Percentiles rank a stretch among this genome's conserved stretches.
These are phyloP conservation scores for Pseudisothecium myosuroides DNA, from an alignment of 225 moss, liverwort and hornwort genomes.

Conservation along the genomic window DNA sequence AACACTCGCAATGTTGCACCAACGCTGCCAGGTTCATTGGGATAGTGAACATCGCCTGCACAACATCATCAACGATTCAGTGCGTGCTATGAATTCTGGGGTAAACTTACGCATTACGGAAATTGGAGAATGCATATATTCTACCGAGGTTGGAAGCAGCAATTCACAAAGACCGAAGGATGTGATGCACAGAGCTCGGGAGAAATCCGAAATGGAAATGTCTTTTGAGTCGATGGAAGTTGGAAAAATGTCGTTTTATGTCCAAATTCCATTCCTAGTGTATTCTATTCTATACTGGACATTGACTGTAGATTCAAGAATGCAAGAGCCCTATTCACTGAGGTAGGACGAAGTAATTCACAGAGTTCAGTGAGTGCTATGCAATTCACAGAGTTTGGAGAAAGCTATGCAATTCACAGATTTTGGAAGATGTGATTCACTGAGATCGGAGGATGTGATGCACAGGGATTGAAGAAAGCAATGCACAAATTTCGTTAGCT, in stretches of 20 bases:
- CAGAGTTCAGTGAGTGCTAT: too few species aligned
- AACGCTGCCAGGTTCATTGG: slow-evolving; percentile 45
- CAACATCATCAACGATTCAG: background rate
- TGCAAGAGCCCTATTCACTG: background rate
- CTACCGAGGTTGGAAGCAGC: background rate
- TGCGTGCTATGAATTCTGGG: background rate
- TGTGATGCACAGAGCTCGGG: background rate
- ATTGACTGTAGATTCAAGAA: background rate
- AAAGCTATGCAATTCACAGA: background rate
- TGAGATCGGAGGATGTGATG: background rate
- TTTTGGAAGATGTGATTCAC: background rate
- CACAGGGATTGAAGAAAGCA: background rate
- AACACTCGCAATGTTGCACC: slow-evolving; percentile 60
- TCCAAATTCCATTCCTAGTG: background rate
- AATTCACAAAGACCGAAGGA: background rate
- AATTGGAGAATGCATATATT: background rate
- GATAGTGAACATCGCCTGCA: slow-evolving; percentile 53
- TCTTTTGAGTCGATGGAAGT: background rate
- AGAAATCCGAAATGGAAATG: background rate
- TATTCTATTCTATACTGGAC: background rate
- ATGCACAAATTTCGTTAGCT: background rate
- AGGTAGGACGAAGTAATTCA: background rate
- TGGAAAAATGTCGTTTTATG: background rate
- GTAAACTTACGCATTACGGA: background rate
- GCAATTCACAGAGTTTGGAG: background rate